Evolutionary conservation across 2,329 filamentous ascomycete species (phyloP).

Genomic region (Fusarium buxicola): DNA sequence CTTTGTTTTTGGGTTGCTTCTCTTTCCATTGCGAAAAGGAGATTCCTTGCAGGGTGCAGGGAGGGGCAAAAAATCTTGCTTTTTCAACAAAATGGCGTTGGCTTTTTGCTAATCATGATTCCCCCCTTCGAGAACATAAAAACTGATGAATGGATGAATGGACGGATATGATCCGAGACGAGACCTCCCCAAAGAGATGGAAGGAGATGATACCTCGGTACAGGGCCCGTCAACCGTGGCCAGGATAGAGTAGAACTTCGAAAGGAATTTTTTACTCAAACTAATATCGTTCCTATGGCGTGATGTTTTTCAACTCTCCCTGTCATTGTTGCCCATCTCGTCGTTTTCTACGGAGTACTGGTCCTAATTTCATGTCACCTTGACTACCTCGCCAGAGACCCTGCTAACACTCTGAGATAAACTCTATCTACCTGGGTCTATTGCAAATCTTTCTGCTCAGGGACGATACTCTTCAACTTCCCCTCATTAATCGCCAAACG

Average conservation of each 20-base stretch:
- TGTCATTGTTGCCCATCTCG: neutral
- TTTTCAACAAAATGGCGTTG: constrained; percentile 57
- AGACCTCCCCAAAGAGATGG: constrained; percentile 37
- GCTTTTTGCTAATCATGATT: constrained; percentile 54
- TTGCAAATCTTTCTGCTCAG: constrained; percentile 68
- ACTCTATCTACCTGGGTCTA: constrained; percentile 1
- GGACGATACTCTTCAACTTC: constrained; percentile 75
- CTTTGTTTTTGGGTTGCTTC: constrained; percentile 42
- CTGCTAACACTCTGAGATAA: neutral
- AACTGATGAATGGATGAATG: constrained; percentile 43
- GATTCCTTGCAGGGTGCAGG: constrained; percentile 46
- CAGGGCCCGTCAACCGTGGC: constrained; percentile 60
- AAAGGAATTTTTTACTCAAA: constrained; percentile 36
- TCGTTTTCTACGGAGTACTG: neutral
- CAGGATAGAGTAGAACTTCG: constrained; percentile 46
- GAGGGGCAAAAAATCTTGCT: constrained; percentile 53
- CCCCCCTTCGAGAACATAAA: constrained; percentile 48
- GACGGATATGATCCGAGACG: constrained; percentile 30
- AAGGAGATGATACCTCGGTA: constrained; percentile 38
- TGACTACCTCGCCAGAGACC: neutral
- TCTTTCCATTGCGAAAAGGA: constrained; percentile 32
- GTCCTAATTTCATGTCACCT: neutral
- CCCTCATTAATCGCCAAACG: constrained; percentile 70
- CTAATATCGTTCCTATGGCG: neutral
- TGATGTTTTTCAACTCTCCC: constrained; percentile 1